These are phyloP conservation scores for Sesbania bispinosa DNA, from an alignment of 306 rosid species.

Conservation along the genomic window DNA sequence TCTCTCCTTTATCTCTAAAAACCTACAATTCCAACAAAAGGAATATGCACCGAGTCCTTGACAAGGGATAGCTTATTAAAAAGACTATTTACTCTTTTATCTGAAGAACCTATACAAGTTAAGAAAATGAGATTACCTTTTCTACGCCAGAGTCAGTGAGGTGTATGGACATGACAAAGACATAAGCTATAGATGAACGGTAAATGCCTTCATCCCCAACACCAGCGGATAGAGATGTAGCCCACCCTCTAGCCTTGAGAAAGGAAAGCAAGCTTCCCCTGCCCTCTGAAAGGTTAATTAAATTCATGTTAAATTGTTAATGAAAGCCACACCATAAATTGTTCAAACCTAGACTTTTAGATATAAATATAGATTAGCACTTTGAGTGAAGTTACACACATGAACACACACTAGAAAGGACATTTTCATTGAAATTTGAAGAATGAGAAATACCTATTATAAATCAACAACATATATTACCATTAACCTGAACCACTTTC, in stretches of 20 bases:
- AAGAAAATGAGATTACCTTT: conserved; percentile 52
- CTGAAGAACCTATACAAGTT: conserved; percentile 1
- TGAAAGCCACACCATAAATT: conserved; percentile 14
- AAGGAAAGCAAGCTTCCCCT: conserved; percentile 84
- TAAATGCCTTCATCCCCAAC: conserved; percentile 86
- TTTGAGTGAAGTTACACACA: not conserved
- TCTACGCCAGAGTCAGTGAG: conserved; percentile 93
- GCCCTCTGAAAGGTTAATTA: conserved; percentile 69
- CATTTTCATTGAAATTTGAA: not conserved
- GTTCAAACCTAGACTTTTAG: conserved; percentile 5
- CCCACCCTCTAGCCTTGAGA: conserved; percentile 89
- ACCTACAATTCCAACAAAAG: too few species aligned
- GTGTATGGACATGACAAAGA: conserved; percentile 74
- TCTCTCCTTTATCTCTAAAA: too few species aligned
- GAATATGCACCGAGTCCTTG: conserved; percentile 1
- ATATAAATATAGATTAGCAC: conserved; percentile 6
- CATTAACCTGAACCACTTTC: not conserved
- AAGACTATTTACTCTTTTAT: conserved; percentile 11
- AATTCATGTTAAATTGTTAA: conserved; percentile 15
- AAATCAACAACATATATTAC: not conserved
- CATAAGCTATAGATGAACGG: conserved; percentile 69
- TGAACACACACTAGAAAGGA: not conserved
- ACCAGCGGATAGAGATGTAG: conserved; percentile 82
- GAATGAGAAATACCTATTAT: not conserved
- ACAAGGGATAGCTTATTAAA: not conserved